Evolutionary conservation across 495 filamentous ascomycete genomes (phyloP), one percentile per base, ranked within the genome.

Genomic region (Aspergillus bertholletiae): DNA sequence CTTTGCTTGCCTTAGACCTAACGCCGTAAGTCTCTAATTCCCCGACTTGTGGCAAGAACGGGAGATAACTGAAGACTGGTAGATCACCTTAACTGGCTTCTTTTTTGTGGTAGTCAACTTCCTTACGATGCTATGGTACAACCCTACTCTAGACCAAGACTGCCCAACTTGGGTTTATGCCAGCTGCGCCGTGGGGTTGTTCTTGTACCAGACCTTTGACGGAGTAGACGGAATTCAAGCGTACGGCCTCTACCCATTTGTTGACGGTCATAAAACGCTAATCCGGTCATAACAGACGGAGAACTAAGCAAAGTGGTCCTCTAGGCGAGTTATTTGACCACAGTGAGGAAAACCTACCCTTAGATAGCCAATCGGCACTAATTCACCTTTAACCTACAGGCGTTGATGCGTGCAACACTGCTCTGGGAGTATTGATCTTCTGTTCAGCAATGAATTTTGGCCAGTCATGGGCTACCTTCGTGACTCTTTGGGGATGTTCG

Each of bases 141-240:
- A 91, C 61, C 93, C 94, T n/a, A 87, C 82, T 0, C 76, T 98
- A 48, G 94, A 98, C 70, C 85, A 88, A 68, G 90, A 98, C 68
- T 97, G 92, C 68, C 94, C 94, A 7, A 57, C 79, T 0, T 97
- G 93, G 94, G 94, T 98, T 15, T 98, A 97, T 78, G 87, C 85
- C 48, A 87, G 84, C 57, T 98, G 90, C 86, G 85, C 95, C 20
- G 73, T 88, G 44, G 94, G 94, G 2, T 72, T 98, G 59, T 96
- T 97, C 68, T 72, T 98, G 30, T 98, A 98, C 66, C 94, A 98
- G 79, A 98, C 94, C 1, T 97, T 97, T 70, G 94, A 98, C 73
- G 94, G 93, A 5, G 89, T 96, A 48, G 94, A 98, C 74, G 94
- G 94, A 40, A 83, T 89, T 32, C 94, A 98, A 68, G 94, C 94